phyloP scores from a whole-genome alignment of 495 filamentous ascomycete species.

The Friedmanniomyces simplex region DNA sequence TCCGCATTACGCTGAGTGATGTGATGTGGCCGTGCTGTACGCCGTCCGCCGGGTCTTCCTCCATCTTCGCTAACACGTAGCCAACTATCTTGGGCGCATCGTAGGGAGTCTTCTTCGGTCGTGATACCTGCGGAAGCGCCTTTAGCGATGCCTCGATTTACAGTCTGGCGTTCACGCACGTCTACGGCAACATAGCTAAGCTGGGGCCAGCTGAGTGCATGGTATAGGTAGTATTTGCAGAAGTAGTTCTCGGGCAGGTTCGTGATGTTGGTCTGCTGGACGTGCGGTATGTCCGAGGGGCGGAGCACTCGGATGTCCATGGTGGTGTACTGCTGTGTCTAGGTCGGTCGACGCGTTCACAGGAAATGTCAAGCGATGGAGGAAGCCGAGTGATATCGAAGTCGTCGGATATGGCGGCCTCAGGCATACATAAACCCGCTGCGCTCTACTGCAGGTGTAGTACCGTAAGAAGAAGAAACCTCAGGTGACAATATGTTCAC shows the following conservation, averaged over 20 bases:
- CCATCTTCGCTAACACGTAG: slow-evolving; percentile 98
- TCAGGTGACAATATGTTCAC: no score
- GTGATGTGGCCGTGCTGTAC: slow-evolving; percentile 95
- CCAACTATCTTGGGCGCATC: slow-evolving; percentile 96
- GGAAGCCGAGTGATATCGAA: no score
- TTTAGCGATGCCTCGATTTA: not conserved
- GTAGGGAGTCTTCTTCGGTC: slow-evolving; percentile 65
- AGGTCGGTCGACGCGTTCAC: not conserved
- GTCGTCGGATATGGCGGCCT: not conserved
- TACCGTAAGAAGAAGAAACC: no score
- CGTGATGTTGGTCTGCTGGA: slow-evolving; percentile 96
- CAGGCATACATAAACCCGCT: not conserved
- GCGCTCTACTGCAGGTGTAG: no score
- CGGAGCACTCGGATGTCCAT: slow-evolving; percentile 75
- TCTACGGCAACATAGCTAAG: slow-evolving; percentile 94
- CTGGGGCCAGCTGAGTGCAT: slow-evolving; percentile 95
- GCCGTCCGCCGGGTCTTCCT: slow-evolving; percentile 89
- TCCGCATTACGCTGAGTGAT: slow-evolving; percentile 88
- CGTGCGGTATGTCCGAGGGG: slow-evolving; percentile 76
- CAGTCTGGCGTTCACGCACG: slow-evolving; percentile 22
- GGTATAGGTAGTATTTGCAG: slow-evolving; percentile 99
- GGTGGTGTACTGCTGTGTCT: not conserved
- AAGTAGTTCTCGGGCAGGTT: slow-evolving; percentile 99
- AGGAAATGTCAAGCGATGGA: not conserved
- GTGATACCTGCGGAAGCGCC: slow-evolving; percentile 38